phyloP scores from a whole-genome alignment of 2,329 filamentous ascomycete species.

The Alternaria sp. region DNA sequence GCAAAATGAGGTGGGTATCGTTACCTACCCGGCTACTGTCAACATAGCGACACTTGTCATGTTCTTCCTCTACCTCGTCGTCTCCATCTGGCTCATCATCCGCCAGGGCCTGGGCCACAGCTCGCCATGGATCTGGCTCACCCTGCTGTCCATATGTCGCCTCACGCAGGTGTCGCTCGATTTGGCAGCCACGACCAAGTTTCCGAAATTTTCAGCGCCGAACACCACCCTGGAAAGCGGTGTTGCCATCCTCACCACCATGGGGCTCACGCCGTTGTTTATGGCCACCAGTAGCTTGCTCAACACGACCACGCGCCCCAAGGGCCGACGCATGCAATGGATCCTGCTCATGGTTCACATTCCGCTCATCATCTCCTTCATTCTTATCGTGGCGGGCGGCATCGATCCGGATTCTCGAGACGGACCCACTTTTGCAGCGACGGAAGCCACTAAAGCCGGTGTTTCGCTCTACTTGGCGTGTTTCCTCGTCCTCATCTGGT shows the following conservation, averaged over 20 bases:
- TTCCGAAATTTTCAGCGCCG: slow-evolving; percentile 21
- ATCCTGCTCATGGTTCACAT: slow-evolving; percentile 42
- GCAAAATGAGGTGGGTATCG: slow-evolving; percentile 2
- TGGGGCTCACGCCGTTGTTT: slow-evolving; percentile 44
- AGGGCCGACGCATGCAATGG: slow-evolving; percentile 48
- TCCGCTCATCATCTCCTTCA: slow-evolving; percentile 42
- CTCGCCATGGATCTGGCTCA: slow-evolving; percentile 44
- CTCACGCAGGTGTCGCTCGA: slow-evolving; percentile 44
- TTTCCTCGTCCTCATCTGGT: slow-evolving; percentile 43
- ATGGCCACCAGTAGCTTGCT: slow-evolving; percentile 44
- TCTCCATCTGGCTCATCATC: slow-evolving; percentile 36
- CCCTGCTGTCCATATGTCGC: slow-evolving; percentile 39
- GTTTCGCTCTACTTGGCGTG: slow-evolving; percentile 43
- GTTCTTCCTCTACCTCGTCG: slow-evolving; percentile 39
- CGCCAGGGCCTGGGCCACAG: slow-evolving; percentile 44
- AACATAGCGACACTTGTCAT: slow-evolving; percentile 44
- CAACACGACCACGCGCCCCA: slow-evolving; percentile 42
- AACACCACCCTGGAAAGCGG: slow-evolving; percentile 41
- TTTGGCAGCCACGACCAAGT: slow-evolving; percentile 43
- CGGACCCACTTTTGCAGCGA: slow-evolving; percentile 39
- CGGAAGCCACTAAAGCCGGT: slow-evolving; percentile 44
- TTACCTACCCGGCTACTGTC: slow-evolving; percentile 36
- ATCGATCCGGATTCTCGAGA: slow-evolving; percentile 44
- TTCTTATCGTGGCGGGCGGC: slow-evolving; percentile 44
- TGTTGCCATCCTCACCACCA: slow-evolving; percentile 46